Evolutionary conservation across 306 rosid genomes (phyloP).

Genomic region (Cucurbita moschata): DNA sequence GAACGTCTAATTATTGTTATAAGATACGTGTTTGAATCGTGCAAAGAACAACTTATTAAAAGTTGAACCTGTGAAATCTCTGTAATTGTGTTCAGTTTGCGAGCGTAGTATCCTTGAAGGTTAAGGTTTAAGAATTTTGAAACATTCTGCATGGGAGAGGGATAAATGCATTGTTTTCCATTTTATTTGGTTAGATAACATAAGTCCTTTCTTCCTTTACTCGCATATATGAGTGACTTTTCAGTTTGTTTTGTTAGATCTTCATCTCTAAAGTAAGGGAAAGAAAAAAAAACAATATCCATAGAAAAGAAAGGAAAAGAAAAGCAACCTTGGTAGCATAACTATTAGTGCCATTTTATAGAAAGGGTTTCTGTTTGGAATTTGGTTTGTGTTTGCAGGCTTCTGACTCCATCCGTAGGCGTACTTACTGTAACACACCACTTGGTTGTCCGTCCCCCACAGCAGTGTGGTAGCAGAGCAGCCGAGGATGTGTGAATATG

Average conservation of each 20-base stretch:
- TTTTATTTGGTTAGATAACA: background rate
- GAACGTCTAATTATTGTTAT: background rate
- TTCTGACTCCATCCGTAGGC: slow-evolving; percentile 4
- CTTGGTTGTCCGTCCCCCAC: background rate
- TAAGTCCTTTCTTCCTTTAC: background rate
- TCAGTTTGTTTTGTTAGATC: background rate
- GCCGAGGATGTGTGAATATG: background rate
- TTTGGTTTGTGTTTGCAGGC: slow-evolving; percentile 8
- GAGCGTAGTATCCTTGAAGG: background rate
- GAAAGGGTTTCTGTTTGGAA: slow-evolving; percentile 3
- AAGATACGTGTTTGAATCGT: background rate
- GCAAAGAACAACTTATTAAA: background rate
- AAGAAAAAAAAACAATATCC: background rate
- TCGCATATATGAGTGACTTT: background rate
- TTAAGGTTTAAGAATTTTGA: background rate
- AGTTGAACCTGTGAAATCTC: too few relatives aligned
- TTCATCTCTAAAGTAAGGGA: background rate
- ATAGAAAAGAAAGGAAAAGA: background rate
- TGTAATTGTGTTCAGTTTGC: background rate
- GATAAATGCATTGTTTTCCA: background rate
- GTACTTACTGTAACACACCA: background rate
- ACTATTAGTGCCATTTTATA: background rate
- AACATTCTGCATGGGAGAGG: background rate
- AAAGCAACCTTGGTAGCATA: background rate
- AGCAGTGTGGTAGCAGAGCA: background rate